These are phyloP conservation scores for Fomitopsis pinicola DNA, from an alignment of 1,284 basidiomycete species.

Conservation along the genomic window DNA sequence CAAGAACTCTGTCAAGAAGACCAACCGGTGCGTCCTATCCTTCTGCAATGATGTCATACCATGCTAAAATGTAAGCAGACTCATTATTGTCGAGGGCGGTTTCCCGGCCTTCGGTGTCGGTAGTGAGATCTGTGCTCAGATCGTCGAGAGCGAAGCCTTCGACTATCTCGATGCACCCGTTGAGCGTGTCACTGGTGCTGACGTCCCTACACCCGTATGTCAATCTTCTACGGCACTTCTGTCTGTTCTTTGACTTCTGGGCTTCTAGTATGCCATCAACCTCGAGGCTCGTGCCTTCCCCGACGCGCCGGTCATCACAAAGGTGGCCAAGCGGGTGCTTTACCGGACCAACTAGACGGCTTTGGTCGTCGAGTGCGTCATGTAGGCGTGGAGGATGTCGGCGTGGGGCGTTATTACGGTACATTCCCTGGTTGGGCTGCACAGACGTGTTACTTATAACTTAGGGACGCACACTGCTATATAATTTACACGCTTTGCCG, in stretches of 20 bases:
- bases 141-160: conserved; percentile 93
- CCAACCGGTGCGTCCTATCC: conserved; percentile 65
- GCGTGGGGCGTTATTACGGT: conserved; percentile 9
- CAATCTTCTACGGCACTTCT: neutral
- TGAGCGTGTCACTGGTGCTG: conserved; percentile 96
- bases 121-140: conserved; percentile 96
- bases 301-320: conserved; percentile 80
- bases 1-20: conserved; percentile 96
- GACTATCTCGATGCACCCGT: conserved; percentile 98
- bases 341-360: conserved; percentile 72
- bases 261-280: conserved; percentile 76
- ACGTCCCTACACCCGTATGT: conserved; percentile 93
- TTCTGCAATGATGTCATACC: neutral
- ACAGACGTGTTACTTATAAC: conserved; percentile 23
- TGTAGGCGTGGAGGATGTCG: conserved; percentile 12
- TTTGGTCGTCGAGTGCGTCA: conserved; percentile 8
- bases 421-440: conserved; percentile 11
- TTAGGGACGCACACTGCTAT: conserved; percentile 21
- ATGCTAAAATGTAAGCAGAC: conserved; percentile 35
- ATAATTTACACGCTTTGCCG: conserved; percentile 13
- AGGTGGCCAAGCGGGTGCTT: conserved; percentile 89
- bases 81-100: conserved; percentile 95
- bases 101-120: conserved; percentile 99
- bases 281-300: conserved; percentile 92
- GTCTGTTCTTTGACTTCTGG: conserved; percentile 5